Base-by-base conservation (phyloP, 768 basidiomycete species). In the Crepidotus variabilis region DNA sequence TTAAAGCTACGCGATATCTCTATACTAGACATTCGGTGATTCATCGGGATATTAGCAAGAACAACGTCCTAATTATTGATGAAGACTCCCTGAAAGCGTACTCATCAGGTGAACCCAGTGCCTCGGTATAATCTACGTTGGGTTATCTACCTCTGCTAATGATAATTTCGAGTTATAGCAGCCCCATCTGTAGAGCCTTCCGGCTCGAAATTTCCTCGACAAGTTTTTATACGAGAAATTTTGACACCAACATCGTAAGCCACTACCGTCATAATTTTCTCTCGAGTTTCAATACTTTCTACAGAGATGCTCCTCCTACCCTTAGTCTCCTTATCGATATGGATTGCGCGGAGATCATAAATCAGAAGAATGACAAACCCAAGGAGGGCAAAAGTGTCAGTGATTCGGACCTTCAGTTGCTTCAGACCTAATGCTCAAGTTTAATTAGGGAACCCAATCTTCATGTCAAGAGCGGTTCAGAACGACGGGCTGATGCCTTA, bases 391-490 rank as follows among this genome's bases (percentile, higher is more conserved):
- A 22, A 49, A 55, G 34, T 13, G 54, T 55, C 32, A 55, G 54
- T 55, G 24, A n/a, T n/a, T 35, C 7, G 13, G 20, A 24, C 33
- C 23, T 54, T 22, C 10, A 33, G 34, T 22, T 28, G 9, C 16
- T 45, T 13, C 28, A 3, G 32, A 47, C 20, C 24, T 43, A 16
- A 32, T 14, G 9, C 34, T 23, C 22, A 20, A 20, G 5, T n/a
- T 1, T 35, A 14, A n/a, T 32, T 28, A 54, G 53, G 53, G 53
- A 28, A 54, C 53, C 46, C 46, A 1, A 11, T 54, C 24, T 54
- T 54, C 32, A 35, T 54, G 23, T 43, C 53, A 33, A 39, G 53
- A 43, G 47, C 54, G 23, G 46, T 55, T 49, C 43, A 54, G 14
- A 18, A 6, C 28, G 54, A 47, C 24, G 34, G 11, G 28, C 22